Base-by-base conservation (phyloP, 2,329 filamentous ascomycete genomes). In the Neofusicoccum laricinum region DNA sequence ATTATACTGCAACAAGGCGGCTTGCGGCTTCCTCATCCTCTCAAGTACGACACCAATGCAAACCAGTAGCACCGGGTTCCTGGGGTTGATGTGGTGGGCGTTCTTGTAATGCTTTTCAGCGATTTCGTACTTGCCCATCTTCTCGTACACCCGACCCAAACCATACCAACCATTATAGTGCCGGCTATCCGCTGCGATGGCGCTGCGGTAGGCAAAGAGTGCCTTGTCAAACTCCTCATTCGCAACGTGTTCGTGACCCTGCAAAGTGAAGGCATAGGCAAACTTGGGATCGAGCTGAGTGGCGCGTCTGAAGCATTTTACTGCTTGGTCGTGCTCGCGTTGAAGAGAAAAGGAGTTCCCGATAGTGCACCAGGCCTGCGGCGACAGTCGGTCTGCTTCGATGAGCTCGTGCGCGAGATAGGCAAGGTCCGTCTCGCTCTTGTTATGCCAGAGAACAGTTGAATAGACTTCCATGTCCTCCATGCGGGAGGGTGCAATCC, bases 141-240 rank as follows among this genome's bases (percentile, higher is more conserved):
- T 94, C 76, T 96, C 92, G 71, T 94, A 95, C 1, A 97, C 93
- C 40, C 80, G 84, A 7, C 86, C 87, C n/a, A 89, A 77, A 19
- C 95, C 95, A 75, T 98, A 99, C 86, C 96, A 98, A n/a, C 94
- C 95, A 73, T 97, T 97, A 81, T 98, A 99, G 75, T 97, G 94
- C 19, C 94, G 88, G 63, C 86, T 88, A 72, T 99, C 93, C 0
- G 92, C 92, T 49, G 89, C 86, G 69, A 99, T 91, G 1, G 92
- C 93, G 61, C 89, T 87, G 38, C 96, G 88, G 76, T 97, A 99
- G 1, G 92, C 90, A 43, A 89, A 87, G 49, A 97, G 85, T 0
- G 95, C 95, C 75, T 97, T 97, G 74, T 98, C 94, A 72, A 95
- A 97, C 76, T 99, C 96, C 77, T 99, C 96, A 69, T 97, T 98